These are phyloP conservation scores for Amanita jacksonii DNA, from an alignment of 768 basidiomycete species.

Conservation along the genomic window DNA sequence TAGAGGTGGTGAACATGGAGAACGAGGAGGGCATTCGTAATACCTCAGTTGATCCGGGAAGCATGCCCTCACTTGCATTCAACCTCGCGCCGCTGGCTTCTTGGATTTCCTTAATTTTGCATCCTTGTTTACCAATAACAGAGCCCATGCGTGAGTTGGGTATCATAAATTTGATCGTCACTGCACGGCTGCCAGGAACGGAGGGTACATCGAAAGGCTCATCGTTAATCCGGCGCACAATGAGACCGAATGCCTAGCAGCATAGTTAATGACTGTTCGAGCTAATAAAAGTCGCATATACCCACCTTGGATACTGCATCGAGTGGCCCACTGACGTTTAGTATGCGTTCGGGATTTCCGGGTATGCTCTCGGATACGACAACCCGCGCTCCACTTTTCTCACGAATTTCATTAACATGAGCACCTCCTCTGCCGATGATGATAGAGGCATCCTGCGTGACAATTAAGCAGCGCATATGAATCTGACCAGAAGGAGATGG, in stretches of 20 bases:
- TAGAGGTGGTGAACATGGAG: conserved; percentile 11
- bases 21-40: conserved; percentile 14
- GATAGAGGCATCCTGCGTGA: conserved; percentile 98
- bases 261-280: conserved; percentile 1
- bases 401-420: conserved; percentile 97
- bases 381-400: conserved; percentile 93
- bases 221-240: conserved; percentile 97
- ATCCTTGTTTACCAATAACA: conserved; percentile 95
- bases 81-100: conserved; percentile 94
- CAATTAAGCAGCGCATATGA: conserved; percentile 96
- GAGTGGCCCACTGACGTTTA: conserved; percentile 92
- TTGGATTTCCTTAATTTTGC: conserved; percentile 99
- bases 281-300: conserved; percentile 5
- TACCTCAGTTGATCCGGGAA: conserved; percentile 99
- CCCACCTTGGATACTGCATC: conserved; percentile 96
- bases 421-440: conserved; percentile 95
- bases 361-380: conserved; percentile 98
- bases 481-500: conserved; percentile 73
- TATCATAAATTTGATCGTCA: conserved; percentile 99
- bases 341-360: conserved; percentile 97
- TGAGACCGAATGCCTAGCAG: conserved; percentile 89
- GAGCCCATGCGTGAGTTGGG: conserved; percentile 99
- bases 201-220: conserved; percentile 98
- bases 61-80: conserved; percentile 97
- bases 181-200: conserved; percentile 94